Percentiles rank a stretch among this genome's conserved stretches.
These are phyloP conservation scores for Amphichorda felina DNA, from an alignment of 2,329 filamentous ascomycete species.

Conservation along the genomic window DNA sequence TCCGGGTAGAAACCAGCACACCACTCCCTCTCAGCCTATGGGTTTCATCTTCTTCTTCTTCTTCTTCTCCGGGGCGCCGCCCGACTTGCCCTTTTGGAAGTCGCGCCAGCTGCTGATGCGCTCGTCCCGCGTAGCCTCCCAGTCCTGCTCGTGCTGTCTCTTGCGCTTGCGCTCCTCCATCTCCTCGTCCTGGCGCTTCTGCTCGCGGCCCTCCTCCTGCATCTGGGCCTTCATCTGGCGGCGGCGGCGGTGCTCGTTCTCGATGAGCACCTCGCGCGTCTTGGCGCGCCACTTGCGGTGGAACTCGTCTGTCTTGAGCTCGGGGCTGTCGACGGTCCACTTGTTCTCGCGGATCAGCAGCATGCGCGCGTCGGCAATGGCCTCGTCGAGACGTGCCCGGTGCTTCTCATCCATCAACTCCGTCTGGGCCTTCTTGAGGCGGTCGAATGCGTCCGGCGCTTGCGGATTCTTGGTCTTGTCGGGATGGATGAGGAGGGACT, in stretches of 20 bases:
- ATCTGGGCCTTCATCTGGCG: slow-evolving; percentile 87
- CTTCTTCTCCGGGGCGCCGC: slow-evolving; percentile 37
- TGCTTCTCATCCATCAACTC: slow-evolving; percentile 91
- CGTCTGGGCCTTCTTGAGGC: slow-evolving; percentile 87
- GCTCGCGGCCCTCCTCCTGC: slow-evolving; percentile 89
- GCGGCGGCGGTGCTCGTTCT: slow-evolving; percentile 76
- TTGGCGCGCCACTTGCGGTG: slow-evolving; percentile 81
- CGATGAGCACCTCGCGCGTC: slow-evolving; percentile 77
- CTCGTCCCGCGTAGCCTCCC: slow-evolving; percentile 86
- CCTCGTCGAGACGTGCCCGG: slow-evolving; percentile 77
- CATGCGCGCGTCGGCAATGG: slow-evolving; percentile 91
- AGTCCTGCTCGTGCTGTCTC: slow-evolving; percentile 86
- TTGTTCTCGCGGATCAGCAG: slow-evolving; percentile 90
- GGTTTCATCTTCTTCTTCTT: slow-evolving; percentile 63
- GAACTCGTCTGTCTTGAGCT: slow-evolving; percentile 77
- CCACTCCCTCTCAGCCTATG: slow-evolving; percentile 38
- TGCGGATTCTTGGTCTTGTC: slow-evolving; percentile 90
- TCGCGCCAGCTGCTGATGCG: slow-evolving; percentile 90
- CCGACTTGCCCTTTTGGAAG: slow-evolving; percentile 67
- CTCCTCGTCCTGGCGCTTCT: slow-evolving; percentile 78
- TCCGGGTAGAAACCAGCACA: too few species aligned
- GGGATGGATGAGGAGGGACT: slow-evolving; percentile 97
- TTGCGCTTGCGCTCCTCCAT: slow-evolving; percentile 69
- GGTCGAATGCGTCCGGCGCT: slow-evolving; percentile 92
- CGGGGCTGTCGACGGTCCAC: slow-evolving; percentile 78